Percentiles rank a stretch among this genome's conserved stretches.
Evolutionary conservation across 2,329 filamentous ascomycete genomes (phyloP).

Genomic region (Xylaria sp.): DNA sequence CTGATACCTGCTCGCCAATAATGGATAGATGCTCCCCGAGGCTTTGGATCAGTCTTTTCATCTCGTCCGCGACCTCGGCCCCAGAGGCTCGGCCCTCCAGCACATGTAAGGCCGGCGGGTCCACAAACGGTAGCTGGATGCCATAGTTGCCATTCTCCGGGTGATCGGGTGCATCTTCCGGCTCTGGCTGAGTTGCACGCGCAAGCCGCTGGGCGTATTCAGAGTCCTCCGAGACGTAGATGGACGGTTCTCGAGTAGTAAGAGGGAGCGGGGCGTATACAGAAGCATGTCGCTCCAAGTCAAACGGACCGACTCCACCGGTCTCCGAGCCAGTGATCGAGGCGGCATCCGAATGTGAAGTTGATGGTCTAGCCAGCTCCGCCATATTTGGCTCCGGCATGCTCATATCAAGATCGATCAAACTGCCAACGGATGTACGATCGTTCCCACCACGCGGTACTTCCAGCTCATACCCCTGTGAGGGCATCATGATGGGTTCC

Average conservation of each 20-base stretch:
- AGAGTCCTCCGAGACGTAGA: constrained; percentile 70
- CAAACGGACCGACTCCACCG: constrained; percentile 68
- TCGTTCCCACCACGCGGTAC: constrained; percentile 52
- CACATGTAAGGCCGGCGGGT: constrained; percentile 61
- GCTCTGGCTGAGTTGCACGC: constrained; percentile 31
- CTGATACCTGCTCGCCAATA: constrained; percentile 58
- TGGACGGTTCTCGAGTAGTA: constrained; percentile 64
- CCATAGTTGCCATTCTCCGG: constrained; percentile 24
- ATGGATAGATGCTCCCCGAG: constrained; percentile 61
- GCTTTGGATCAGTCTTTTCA: constrained; percentile 63
- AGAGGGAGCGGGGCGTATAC: constrained; percentile 58
- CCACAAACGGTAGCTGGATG: constrained; percentile 53
- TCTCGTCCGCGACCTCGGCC: constrained; percentile 62
- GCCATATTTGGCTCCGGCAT: constrained; percentile 61
- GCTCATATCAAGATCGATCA: constrained; percentile 67
- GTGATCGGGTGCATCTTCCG: constrained; percentile 17
- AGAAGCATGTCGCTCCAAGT: constrained; percentile 71
- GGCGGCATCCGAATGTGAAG: constrained; percentile 68
- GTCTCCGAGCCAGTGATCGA: constrained; percentile 68
- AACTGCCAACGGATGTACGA: constrained; percentile 57
- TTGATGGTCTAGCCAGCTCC: constrained; percentile 64
- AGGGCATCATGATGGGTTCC: constrained; percentile 58
- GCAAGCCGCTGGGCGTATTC: constrained; percentile 55
- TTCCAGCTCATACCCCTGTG: constrained; percentile 56
- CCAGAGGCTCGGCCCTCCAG: constrained; percentile 65